Percentiles rank a stretch among this genome's conserved stretches.
These are phyloP conservation scores for Cutaneotrichosporon arboriforme DNA, from an alignment of 1,284 basidiomycete genomes.

Conservation along the genomic window DNA sequence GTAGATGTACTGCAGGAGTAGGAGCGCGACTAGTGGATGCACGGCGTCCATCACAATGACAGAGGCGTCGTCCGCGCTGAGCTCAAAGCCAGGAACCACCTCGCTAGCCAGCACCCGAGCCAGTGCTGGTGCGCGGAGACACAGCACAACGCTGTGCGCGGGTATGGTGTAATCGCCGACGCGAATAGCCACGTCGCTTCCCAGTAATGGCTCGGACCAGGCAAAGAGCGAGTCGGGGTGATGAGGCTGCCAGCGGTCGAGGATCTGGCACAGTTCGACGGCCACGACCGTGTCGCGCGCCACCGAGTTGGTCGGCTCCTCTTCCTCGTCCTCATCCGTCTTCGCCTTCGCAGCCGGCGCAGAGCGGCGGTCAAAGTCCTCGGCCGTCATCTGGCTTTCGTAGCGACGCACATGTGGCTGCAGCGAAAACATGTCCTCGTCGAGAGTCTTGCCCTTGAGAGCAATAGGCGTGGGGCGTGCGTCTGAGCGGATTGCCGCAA, in stretches of 20 bases:
- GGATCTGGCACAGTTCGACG: slow-evolving; percentile 39
- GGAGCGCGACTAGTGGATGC: slow-evolving; percentile 58
- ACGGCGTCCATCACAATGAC: slow-evolving; percentile 22
- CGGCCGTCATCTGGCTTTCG: slow-evolving; percentile 42
- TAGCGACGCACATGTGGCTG: slow-evolving; percentile 55
- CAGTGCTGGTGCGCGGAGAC: slow-evolving; percentile 30
- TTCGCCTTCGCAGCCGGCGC: neutral
- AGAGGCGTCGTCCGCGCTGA: neutral
- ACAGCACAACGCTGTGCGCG: slow-evolving; percentile 38
- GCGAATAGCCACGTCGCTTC: slow-evolving; percentile 37
- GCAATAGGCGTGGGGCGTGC: slow-evolving; percentile 59
- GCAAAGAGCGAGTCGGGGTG: slow-evolving; percentile 40
- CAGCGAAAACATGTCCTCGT: slow-evolving; percentile 62
- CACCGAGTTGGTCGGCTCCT: slow-evolving; percentile 43
- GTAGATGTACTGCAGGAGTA: slow-evolving; percentile 82
- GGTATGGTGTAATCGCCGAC: slow-evolving; percentile 39
- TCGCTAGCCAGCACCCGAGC: slow-evolving; percentile 21
- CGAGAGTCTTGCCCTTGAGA: slow-evolving; percentile 58
- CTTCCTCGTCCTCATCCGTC: slow-evolving; percentile 44
- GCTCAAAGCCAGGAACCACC: slow-evolving; percentile 8
- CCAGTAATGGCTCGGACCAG: slow-evolving; percentile 40
- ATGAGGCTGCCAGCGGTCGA: slow-evolving; percentile 35
- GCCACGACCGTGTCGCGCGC: slow-evolving; percentile 43
- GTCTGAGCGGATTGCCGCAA: slow-evolving; percentile 77
- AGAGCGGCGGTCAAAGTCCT: slow-evolving; percentile 31